Conservation (phyloP, 257 asterid genomes). For the Plantago ovata region DNA sequence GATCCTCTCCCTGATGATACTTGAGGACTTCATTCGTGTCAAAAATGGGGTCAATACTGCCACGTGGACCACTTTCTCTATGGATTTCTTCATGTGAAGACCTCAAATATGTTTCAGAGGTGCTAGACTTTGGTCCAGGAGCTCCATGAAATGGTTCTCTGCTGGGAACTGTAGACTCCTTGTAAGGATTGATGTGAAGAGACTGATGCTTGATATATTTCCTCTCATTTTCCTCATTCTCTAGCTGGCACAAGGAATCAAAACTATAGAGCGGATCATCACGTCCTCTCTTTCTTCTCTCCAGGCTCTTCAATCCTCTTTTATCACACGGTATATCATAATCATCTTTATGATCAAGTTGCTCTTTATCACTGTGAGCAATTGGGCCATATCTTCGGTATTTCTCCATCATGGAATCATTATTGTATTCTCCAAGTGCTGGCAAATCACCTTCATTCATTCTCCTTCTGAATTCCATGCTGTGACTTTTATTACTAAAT, state of each 20-base stretch:
- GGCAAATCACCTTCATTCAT: conserved; percentile 23
- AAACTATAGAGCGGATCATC: conserved; percentile 19
- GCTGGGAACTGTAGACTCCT: conserved; percentile 19
- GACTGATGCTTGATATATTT: conserved; percentile 22
- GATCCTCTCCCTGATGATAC: conserved; percentile 24
- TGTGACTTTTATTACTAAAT: conserved; percentile 24
- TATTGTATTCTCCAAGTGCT: conserved; percentile 20
- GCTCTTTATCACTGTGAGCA: conserved; percentile 24
- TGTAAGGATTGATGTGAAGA: conserved; percentile 24
- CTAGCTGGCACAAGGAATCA: conserved; percentile 19
- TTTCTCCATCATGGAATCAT: conserved; percentile 20
- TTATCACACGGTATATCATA: conserved; percentile 23
- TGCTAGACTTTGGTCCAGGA: conserved; percentile 17
- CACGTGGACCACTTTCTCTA: conserved; percentile 24
- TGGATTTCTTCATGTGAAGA: conserved; percentile 25
- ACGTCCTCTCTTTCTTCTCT: conserved; percentile 25
- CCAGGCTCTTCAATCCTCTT: conserved; percentile 35
- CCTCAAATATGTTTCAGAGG: conserved; percentile 27
- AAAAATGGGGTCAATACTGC: conserved; percentile 15
- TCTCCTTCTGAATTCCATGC: conserved; percentile 27
- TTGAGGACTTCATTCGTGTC: conserved; percentile 20
- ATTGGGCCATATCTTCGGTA: conserved; percentile 7
- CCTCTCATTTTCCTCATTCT: conserved; percentile 27
- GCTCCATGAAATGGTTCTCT: conserved; percentile 21
- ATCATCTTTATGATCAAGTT: conserved; percentile 22